Conservation (phyloP, 345 rosid species). For the Citrus sinensis region DVS_A1.0 CM039168.1:25456501-25457000, state of each 20-base stretch:
- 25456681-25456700: neutral
- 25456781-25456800: neutral
- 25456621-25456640: neutral
- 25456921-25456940: neutral
- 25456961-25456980: neutral
- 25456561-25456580: neutral
- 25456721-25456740: neutral
- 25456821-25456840: neutral
- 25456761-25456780: neutral
- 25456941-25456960: constrained; percentile 2
- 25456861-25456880: neutral
- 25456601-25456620: neutral
- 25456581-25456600: neutral
- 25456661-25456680: neutral
- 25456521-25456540: neutral
- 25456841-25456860: neutral
- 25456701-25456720: neutral
- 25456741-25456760: neutral
- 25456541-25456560: neutral
- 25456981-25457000: constrained; percentile 5
- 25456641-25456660: neutral
- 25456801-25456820: neutral
- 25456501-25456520: neutral
- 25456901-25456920: too few species aligned
- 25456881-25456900: constrained; percentile 6